Evolutionary conservation across 768 basidiomycete genomes (phyloP), one percentile per base, ranked within the genome.

Genomic region (Collybiopsis luxurians): DNA sequence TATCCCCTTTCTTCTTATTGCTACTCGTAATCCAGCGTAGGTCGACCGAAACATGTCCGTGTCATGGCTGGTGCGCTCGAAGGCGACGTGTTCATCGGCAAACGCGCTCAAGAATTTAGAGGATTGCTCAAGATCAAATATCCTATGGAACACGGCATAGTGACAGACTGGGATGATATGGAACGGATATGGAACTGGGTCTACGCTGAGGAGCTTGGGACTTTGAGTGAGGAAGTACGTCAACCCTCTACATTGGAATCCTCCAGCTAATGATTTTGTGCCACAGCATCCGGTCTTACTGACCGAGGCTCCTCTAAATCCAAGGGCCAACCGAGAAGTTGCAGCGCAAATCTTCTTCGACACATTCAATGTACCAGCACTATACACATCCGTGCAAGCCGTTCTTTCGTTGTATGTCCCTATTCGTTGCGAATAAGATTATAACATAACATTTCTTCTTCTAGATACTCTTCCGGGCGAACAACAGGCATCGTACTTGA

Each of bases 161-260:
- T 99, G 9, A 96, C 92, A 36, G 93, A 99, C 76, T 99, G 97
- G 96, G 97, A 99, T 69, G 97, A 99, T 68, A 99, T 99, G 97
- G 97, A 99, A 71, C 86, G 92, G 59, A 98, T 99, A 81, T 99
- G 97, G 97, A 90, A 82, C 62, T 95, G 93, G 89, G 90, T 98
- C 46, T 99, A 98, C 69, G 87, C 91, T 21, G 95, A 98, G 69
- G 96, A 97, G 68, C 77, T 98, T 44, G 91, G 92, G 21, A 97
- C 95, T 4, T 76, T 98, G 63, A 95, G 93, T 67, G 97, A 98
- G 78, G 96, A 98, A 86, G 96, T 96, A 60, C 34, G 73, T 64
- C n/a, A 13, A 52, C 12, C 60, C 38, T 36, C 23, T 23, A 15
- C 39, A 38, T 19, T 26, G 24, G 40, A 38, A 15, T 30, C 31